These are phyloP conservation scores for Gomphus bonarii DNA, from an alignment of 1,284 basidiomycete genomes.

Conservation along the genomic window DNA sequence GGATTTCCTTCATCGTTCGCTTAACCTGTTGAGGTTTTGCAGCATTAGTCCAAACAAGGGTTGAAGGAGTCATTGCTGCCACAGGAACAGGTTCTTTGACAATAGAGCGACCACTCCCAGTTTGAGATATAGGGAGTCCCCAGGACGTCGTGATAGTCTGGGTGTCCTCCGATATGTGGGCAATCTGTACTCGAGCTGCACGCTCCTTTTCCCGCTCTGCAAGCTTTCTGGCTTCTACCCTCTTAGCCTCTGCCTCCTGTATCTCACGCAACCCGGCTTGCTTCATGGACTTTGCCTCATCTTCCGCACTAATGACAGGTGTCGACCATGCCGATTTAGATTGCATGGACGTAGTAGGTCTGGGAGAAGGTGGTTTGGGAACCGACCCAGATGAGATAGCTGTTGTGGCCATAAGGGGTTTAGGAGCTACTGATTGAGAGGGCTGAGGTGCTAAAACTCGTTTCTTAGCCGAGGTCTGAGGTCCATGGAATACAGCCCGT, in stretches of 20 bases:
- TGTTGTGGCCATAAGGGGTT: slow-evolving; percentile 13
- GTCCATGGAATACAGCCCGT: slow-evolving; percentile 9
- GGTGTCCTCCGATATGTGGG: slow-evolving; percentile 28
- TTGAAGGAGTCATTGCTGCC: slow-evolving; percentile 25
- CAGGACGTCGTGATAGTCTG: slow-evolving; percentile 54
- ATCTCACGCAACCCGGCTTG: slow-evolving; percentile 76
- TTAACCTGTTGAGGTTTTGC: slow-evolving; percentile 48
- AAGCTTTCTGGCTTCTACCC: slow-evolving; percentile 61
- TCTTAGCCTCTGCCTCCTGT: slow-evolving; percentile 86
- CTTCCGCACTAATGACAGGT: slow-evolving; percentile 39
- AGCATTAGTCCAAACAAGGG: slow-evolving; percentile 61
- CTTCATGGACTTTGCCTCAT: slow-evolving; percentile 40
- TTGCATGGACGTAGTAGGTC: slow-evolving; percentile 7
- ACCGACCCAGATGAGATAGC: slow-evolving; percentile 14
- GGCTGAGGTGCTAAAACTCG: slow-evolving; percentile 14
- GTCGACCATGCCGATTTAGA: slow-evolving; percentile 45
- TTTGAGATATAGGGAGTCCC: slow-evolving; percentile 69
- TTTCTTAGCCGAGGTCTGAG: slow-evolving; percentile 19
- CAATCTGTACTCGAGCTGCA: slow-evolving; percentile 41
- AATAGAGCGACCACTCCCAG: slow-evolving; percentile 38
- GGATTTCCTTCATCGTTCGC: slow-evolving; percentile 97
- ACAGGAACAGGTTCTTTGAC: slow-evolving; percentile 33
- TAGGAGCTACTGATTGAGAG: slow-evolving; percentile 13
- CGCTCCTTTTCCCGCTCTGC: slow-evolving; percentile 52
- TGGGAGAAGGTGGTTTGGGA: slow-evolving; percentile 16